phyloP scores from a whole-genome alignment of 208 protist species.

The Angomonas desouzai region DNA sequence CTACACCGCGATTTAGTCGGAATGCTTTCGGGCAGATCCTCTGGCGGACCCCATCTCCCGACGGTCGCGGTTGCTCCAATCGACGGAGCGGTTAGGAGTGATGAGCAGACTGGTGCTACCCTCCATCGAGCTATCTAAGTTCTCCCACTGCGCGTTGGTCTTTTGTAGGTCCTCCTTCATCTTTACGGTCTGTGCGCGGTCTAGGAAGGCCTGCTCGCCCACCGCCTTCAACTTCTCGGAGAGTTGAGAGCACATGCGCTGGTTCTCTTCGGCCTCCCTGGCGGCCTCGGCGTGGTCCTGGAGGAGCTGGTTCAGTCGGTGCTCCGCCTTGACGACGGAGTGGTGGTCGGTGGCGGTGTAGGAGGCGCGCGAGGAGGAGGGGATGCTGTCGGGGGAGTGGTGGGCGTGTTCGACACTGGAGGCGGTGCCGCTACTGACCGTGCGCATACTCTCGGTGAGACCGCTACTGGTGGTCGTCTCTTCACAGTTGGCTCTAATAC shows the following conservation, averaged over 20 bases:
- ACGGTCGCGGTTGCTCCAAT: constrained; percentile 12
- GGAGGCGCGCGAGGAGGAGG: constrained; percentile 10
- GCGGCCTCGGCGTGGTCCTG: constrained; percentile 49
- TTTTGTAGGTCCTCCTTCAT: constrained; percentile 62
- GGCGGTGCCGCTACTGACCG: constrained; percentile 4
- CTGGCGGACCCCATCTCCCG: not conserved
- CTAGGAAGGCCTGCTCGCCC: constrained; percentile 57
- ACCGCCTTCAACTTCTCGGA: constrained; percentile 45
- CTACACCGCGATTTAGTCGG: not conserved
- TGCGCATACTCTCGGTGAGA: not conserved
- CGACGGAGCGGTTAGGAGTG: constrained; percentile 16
- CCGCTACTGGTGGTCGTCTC: not conserved
- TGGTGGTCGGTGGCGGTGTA: constrained; percentile 29
- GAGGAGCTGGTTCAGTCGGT: constrained; percentile 61
- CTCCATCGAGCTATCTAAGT: constrained; percentile 7
- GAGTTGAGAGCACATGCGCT: constrained; percentile 49
- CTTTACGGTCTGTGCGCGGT: constrained; percentile 55
- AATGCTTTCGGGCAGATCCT: not conserved
- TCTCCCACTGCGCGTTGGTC: constrained; percentile 14
- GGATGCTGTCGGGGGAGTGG: not conserved
- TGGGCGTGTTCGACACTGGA: not conserved
- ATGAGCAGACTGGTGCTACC: not conserved
- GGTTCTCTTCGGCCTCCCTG: constrained; percentile 34
- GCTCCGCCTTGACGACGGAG: constrained; percentile 44
- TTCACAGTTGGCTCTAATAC: constrained; percentile 22